These are phyloP conservation scores for Euryodendron excelsum DNA, from an alignment of 148 eudicot species.

Conservation along the genomic window DNA sequence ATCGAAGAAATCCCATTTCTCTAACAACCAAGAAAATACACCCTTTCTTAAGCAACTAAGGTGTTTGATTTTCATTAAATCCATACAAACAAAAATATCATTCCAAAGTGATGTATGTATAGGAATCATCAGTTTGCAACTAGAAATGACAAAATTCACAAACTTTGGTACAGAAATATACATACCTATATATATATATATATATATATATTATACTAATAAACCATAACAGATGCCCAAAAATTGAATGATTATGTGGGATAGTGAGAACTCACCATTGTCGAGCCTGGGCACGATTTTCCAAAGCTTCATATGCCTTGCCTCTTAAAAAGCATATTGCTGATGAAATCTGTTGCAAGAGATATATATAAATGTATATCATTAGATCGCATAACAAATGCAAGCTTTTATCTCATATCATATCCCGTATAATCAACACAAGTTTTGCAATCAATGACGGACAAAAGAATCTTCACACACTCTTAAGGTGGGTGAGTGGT, in stretches of 20 bases:
- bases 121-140: background rate
- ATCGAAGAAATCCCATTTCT: background rate
- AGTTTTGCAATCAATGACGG: slow-evolving; percentile 5
- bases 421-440: background rate
- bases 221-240: background rate
- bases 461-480: background rate
- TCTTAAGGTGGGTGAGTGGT: background rate
- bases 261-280: slow-evolving; percentile 55
- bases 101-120: background rate
- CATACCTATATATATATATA: background rate
- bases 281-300: slow-evolving; percentile 92
- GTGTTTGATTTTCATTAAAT: background rate
- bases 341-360: slow-evolving; percentile 60
- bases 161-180: background rate
- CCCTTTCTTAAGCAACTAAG: background rate
- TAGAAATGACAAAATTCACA: background rate
- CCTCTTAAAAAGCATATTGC: slow-evolving; percentile 94
- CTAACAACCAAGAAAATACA: background rate
- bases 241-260: background rate
- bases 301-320: slow-evolving; percentile 91
- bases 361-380: background rate
- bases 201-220: too few species aligned
- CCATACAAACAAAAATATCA: background rate
- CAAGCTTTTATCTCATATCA: background rate
- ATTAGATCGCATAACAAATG: background rate